Percentiles rank a stretch among this genome's conserved stretches.
These are phyloP conservation scores for Urochloa ruziziensis DNA, from an alignment of 176 grass and related monocot genomes.

Conservation along the genomic window DNA sequence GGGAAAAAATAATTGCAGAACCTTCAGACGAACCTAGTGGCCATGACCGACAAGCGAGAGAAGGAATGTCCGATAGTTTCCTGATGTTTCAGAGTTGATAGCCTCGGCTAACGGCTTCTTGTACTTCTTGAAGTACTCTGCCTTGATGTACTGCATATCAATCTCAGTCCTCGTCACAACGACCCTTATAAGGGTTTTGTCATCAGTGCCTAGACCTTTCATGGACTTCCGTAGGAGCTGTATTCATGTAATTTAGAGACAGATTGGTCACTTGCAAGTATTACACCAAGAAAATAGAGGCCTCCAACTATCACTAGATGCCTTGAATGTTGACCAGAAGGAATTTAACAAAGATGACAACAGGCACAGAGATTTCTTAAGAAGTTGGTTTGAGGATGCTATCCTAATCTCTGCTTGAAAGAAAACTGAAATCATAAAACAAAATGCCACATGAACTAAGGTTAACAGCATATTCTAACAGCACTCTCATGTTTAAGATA, in stretches of 20 bases:
- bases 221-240: conserved; percentile 88
- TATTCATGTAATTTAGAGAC: conserved; percentile 6
- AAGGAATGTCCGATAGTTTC: conserved; percentile 84
- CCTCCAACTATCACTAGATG: background rate
- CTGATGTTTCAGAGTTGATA: conserved; percentile 84
- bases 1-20: conserved; percentile 7
- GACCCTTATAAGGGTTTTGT: conserved; percentile 73
- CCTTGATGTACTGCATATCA: conserved; percentile 98
- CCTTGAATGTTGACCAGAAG: background rate
- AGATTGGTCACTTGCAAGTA: background rate
- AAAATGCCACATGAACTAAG: background rate
- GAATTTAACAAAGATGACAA: background rate
- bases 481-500: background rate
- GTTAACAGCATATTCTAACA: background rate
- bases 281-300: background rate
- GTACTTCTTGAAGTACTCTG: conserved; percentile 76
- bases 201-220: conserved; percentile 89
- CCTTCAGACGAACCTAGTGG: conserved; percentile 47
- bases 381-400: background rate
- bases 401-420: background rate
- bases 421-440: background rate
- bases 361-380: background rate
- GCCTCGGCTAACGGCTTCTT: conserved; percentile 69
- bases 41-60: conserved; percentile 70
- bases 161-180: conserved; percentile 89